phyloP scores from a whole-genome alignment of 176 grass and related monocot genomes.

The Bolboschoenus planiculmis region DNA sequence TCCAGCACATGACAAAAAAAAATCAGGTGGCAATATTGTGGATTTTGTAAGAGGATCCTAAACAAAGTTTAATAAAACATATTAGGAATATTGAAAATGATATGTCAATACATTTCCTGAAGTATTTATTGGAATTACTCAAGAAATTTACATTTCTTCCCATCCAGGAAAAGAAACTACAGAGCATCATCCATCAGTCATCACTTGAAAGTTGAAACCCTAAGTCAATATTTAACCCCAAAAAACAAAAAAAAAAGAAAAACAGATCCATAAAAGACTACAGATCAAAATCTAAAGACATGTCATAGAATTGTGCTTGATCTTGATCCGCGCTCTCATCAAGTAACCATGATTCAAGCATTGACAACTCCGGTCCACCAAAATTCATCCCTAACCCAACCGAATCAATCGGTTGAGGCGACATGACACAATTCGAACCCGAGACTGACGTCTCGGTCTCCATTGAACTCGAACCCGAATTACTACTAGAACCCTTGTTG shows the following conservation, averaged over 20 bases:
- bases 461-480: constrained; percentile 12
- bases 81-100: neutral
- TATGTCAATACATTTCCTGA: neutral
- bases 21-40: no score
- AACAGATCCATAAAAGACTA: neutral
- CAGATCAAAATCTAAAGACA: constrained; percentile 19
- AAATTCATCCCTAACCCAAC: neutral
- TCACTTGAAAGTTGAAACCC: neutral
- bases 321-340: constrained; percentile 33
- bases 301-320: constrained; percentile 16
- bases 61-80: neutral
- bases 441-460: constrained; percentile 24
- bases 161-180: constrained; percentile 9
- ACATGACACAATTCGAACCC: neutral
- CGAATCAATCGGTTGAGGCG: constrained; percentile 2
- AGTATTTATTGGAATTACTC: neutral
- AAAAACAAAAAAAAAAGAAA: neutral
- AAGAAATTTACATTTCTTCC: constrained; percentile 14
- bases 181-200: neutral
- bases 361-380: constrained; percentile 23
- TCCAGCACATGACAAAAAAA: no score
- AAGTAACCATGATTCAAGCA: constrained; percentile 66
- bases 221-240: neutral
- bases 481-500: neutral
- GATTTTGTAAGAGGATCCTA: neutral